Evolutionary conservation across 192 early-diverging fungal genomes (phyloP), one percentile per base, ranked within the genome.

Genomic region (Jimgerdemannia flammicorona): DNA sequence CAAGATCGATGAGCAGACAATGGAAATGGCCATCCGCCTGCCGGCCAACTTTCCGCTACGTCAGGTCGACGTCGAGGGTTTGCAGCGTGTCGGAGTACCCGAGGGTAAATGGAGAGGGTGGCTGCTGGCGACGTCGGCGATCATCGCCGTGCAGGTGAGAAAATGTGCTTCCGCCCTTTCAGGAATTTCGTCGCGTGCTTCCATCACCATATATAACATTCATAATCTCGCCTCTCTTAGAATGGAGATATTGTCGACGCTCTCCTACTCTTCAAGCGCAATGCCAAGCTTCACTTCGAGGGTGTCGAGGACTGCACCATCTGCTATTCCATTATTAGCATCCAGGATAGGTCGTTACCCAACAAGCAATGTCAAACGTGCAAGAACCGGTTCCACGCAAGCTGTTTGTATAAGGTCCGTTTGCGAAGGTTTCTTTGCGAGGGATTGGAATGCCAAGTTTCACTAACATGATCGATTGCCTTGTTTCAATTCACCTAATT

Each of bases 221-320:
- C 29, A 29, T 29, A 29, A 29, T 29, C 29, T 29, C 29, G 29
- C 29, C 29, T 29, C 29, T 29, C 1, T 29, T 29, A 96, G 79
- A 95, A 97, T 79, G 90, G 91, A 10, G 89, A 90, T 4, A 83
- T 97, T 42, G 89, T 92, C 64, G 93, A 95, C 74, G 94, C 93
- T 0, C 79, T 98, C 66, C 84, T 85, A 4, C 78, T 95, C 70
- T 92, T 96, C 73, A 83, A 93, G 64, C 90, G 90, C 72, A 99
- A 99, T 78, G 89, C 97, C 20, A 84, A 86, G n/a, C 82, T 96
- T 49, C 96, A 97, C 78, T 98, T 99, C 84, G 91, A 94, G 54
- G 98, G 97, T n/a, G 92, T 97, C 44, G 97, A 98, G 76, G 96
- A 98, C 79, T 99, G 97, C 77, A 90, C 94, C 3, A 98, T 99